A percentile compares a stretch with the other conserved stretches of the same genome.
phyloP scores from a whole-genome alignment of 441 rosid genomes.

The Sinapis alba region DNA sequence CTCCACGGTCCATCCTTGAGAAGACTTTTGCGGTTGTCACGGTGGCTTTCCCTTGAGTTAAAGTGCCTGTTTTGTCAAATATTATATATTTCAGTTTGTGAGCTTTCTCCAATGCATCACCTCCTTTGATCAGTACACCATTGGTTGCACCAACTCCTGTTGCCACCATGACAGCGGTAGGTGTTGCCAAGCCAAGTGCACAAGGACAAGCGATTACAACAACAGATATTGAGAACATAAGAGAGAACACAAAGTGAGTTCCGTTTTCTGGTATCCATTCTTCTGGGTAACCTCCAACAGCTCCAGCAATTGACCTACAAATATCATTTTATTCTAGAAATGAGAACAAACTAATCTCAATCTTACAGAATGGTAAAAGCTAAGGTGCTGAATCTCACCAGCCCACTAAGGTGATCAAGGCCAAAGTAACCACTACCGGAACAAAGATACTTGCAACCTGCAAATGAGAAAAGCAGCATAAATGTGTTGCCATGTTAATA shows the following conservation, averaged over 20 bases:
- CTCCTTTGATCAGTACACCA: slow-evolving; percentile 98
- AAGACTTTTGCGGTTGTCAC: slow-evolving; percentile 87
- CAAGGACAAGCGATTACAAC: slow-evolving; percentile 99
- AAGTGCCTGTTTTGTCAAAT: slow-evolving; percentile 97
- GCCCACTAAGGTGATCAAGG: slow-evolving; percentile 74
- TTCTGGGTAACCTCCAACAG: slow-evolving; percentile 78
- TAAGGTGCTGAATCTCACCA: slow-evolving; percentile 61
- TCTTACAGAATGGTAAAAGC: background rate
- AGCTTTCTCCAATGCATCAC: slow-evolving; percentile 98
- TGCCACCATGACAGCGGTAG: slow-evolving; percentile 99
- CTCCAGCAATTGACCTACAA: slow-evolving; percentile 79
- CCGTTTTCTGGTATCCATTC: slow-evolving; percentile 86
- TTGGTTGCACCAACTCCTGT: slow-evolving; percentile 98
- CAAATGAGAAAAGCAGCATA: slow-evolving; percentile 30
- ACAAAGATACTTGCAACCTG: slow-evolving; percentile 99
- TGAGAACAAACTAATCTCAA: slow-evolving; percentile 9
- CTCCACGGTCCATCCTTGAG: slow-evolving; percentile 83
- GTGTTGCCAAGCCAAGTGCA: slow-evolving; percentile 99
- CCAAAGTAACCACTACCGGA: slow-evolving; percentile 79
- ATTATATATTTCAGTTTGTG: slow-evolving; percentile 88
- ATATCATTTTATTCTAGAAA: slow-evolving; percentile 19
- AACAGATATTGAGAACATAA: slow-evolving; percentile 96
- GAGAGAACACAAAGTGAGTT: slow-evolving; percentile 87
- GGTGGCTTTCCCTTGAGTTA: slow-evolving; percentile 95
- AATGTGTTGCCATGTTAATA: background rate